Evolutionary conservation across 2,329 filamentous ascomycete genomes (phyloP), one percentile per base, ranked within the genome.

Genomic region (Fusarium siculi): DNA sequence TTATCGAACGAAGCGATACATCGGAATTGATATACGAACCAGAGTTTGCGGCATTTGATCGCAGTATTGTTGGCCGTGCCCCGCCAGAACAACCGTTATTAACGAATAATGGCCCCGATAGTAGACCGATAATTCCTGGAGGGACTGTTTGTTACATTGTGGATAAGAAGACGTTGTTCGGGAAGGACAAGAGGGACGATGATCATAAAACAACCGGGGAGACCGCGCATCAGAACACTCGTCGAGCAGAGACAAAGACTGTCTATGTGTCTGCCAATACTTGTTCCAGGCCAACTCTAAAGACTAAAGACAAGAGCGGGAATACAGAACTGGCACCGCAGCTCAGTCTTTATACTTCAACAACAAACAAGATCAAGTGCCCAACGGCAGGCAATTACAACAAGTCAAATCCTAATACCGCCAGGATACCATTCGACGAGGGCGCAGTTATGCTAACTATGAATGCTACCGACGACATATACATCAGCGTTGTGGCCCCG

Each of bases 181-280:
- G 57, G 63, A 79, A 71, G 56, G 59, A 68, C 18, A 62, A 70
- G 18, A 73, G 72, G 30, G 63, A 60, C 36, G 56, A 61, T 23
- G 63, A 68, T 21, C 69, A 72, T 10, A 63, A 56, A 52, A 43
- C 64, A 18, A 42, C 52, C 4, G 73, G 77, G 10, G 39, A 49
- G 52, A n/a, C 46, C 14, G 46, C 52, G 11, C 61, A 65, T 53
- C 58, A 74, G n/a, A 63, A 63, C 10, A 47, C 71, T 78, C 57
- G 71, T 82, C 30, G 81, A 81, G 21, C 85, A 25, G 34, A 74
- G 14, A 39, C 66, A 15, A 77, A 82, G 46, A 89, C 83, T 4
- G 85, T 98, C 7, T 98, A 93, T 81, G 87, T 99, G 60, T 95
- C 95, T 5, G 90, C 95, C 47, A 98, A 95, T 74, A 95, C 93